A percentile compares a stretch with the other conserved stretches of the same genome.
phyloP scores from a whole-genome alignment of 768 basidiomycete genomes.

The Panaeolus cyanescens region DNA sequence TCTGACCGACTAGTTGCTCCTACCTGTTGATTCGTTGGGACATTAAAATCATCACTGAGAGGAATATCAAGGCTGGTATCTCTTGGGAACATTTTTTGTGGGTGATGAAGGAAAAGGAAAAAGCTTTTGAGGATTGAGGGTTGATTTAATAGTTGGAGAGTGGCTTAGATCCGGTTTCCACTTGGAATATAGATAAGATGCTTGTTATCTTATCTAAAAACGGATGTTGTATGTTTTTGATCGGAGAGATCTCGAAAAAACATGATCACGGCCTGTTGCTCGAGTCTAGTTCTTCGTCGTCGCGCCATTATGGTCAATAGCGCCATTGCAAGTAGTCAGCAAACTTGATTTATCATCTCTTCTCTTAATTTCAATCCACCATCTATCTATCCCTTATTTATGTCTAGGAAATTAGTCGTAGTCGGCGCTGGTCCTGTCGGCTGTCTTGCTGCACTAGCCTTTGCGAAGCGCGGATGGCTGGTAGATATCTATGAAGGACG shows the following conservation, averaged over 20 bases:
- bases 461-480: slow-evolving; percentile 86
- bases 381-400: slow-evolving; percentile 10
- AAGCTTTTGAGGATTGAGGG: not conserved
- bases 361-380: not conserved
- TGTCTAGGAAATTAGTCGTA: slow-evolving; percentile 49
- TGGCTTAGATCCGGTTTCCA: slow-evolving; percentile 5
- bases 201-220: slow-evolving; percentile 15
- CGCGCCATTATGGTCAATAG: slow-evolving; percentile 10
- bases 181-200: slow-evolving; percentile 19
- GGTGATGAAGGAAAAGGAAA: not conserved
- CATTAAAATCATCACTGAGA: slow-evolving; percentile 53
- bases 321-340: not conserved
- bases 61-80: slow-evolving; percentile 30
- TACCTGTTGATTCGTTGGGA: slow-evolving; percentile 56
- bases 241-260: slow-evolving; percentile 3
- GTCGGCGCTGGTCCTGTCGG: slow-evolving; percentile 95
- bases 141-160: slow-evolving; percentile 11
- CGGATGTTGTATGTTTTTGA: not conserved
- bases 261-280: not conserved
- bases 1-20: slow-evolving; percentile 40
- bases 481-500: slow-evolving; percentile 82
- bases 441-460: slow-evolving; percentile 82
- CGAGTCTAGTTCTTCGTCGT: not conserved
- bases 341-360: slow-evolving; percentile 5
- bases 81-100: not conserved